These are phyloP conservation scores for Ogataea methylovora DNA, from an alignment of 805 yeast genomes.

Conservation along the genomic window DNA sequence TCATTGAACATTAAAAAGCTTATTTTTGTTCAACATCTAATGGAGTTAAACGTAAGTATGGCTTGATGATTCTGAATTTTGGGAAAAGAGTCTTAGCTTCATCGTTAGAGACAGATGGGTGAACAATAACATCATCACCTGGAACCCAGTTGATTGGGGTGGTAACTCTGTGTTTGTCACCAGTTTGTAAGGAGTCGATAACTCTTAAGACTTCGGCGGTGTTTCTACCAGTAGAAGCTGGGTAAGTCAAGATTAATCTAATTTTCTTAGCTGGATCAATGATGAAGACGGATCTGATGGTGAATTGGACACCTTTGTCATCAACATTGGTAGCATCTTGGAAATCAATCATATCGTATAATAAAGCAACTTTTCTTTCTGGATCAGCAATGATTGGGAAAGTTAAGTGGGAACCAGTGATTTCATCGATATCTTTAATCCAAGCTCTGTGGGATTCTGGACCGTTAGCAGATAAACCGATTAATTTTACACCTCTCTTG, in stretches of 20 bases:
- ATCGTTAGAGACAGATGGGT: slow-evolving; percentile 54
- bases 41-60: slow-evolving; percentile 54
- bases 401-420: slow-evolving; percentile 47
- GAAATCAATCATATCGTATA: slow-evolving; percentile 65
- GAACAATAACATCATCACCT: slow-evolving; percentile 69
- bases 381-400: slow-evolving; percentile 71
- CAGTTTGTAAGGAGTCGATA: slow-evolving; percentile 60
- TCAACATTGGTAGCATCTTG: slow-evolving; percentile 64
- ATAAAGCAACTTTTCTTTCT: slow-evolving; percentile 48
- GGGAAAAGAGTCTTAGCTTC: slow-evolving; percentile 57
- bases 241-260: slow-evolving; percentile 58
- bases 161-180: slow-evolving; percentile 54
- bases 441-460: slow-evolving; percentile 55
- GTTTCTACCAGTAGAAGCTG: slow-evolving; percentile 71
- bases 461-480: slow-evolving; percentile 63
- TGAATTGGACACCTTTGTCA: slow-evolving; percentile 55
- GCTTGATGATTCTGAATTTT: slow-evolving; percentile 51
- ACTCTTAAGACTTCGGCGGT: slow-evolving; percentile 68
- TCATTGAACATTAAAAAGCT: not conserved
- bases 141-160: slow-evolving; percentile 68
- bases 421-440: slow-evolving; percentile 67
- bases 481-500: slow-evolving; percentile 55
- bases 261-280: slow-evolving; percentile 62
- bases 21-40: slow-evolving; percentile 12
- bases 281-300: slow-evolving; percentile 65